Evolutionary conservation across 2,329 filamentous ascomycete genomes (phyloP).

Genomic region (Ramularia collo-cygni): DNA sequence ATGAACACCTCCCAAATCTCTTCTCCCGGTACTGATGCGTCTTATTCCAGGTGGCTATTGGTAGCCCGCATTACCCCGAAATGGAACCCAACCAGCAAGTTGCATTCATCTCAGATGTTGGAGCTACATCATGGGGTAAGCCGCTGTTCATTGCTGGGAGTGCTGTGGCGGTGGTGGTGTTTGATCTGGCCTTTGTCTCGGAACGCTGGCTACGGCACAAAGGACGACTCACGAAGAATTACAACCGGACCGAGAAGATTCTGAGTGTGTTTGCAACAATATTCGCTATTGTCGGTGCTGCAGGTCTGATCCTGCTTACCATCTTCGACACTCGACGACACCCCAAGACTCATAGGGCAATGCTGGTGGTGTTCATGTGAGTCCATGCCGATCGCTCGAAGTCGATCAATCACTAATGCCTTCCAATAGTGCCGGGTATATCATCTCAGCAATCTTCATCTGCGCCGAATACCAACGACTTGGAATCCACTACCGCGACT

Average conservation of each 20-base stretch:
- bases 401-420: conserved; percentile 3
- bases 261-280: conserved; percentile 53
- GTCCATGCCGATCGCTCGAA: conserved; percentile 8
- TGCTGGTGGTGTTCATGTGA: conserved; percentile 72
- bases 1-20: too few relatives aligned
- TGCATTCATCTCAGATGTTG: conserved; percentile 51
- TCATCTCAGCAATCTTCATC: conserved; percentile 78
- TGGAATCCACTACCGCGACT: conserved; percentile 69
- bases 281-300: conserved; percentile 66
- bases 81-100: conserved; percentile 55
- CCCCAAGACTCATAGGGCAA: conserved; percentile 61
- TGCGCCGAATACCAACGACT: conserved; percentile 87
- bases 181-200: conserved; percentile 71
- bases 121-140: conserved; percentile 53
- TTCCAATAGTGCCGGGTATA: conserved; percentile 55
- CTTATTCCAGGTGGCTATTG: conserved; percentile 37
- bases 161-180: conserved; percentile 64
- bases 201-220: conserved; percentile 82
- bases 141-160: conserved; percentile 72
- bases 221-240: conserved; percentile 72
- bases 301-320: conserved; percentile 72
- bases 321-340: conserved; percentile 79
- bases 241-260: conserved; percentile 54
- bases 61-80: conserved; percentile 52
- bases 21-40: too few relatives aligned